Conservation (phyloP, 1,139 yeast genomes). For the Taiozyma onychis region DNA sequence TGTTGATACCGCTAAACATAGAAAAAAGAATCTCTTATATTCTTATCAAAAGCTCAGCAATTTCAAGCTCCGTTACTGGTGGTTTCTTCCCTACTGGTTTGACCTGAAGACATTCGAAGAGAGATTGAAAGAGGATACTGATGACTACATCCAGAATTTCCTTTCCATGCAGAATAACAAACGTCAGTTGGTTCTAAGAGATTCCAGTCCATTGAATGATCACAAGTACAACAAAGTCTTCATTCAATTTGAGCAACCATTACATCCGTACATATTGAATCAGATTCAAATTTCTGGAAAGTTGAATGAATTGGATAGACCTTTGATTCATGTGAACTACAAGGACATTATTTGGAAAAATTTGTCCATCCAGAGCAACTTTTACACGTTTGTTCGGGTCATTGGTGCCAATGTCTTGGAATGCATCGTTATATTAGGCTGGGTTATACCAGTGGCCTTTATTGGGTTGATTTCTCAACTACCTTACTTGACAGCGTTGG, state of each 20-base stretch:
- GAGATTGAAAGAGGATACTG: slow-evolving; percentile 5
- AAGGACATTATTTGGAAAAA: slow-evolving; percentile 58
- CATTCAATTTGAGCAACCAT: slow-evolving; percentile 43
- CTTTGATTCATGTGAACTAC: slow-evolving; percentile 48
- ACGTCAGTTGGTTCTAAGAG: slow-evolving; percentile 20
- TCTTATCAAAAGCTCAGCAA: not conserved
- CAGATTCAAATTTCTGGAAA: slow-evolving; percentile 45
- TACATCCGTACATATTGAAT: slow-evolving; percentile 47
- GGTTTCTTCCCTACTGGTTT: slow-evolving; percentile 1
- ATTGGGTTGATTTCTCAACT: slow-evolving; percentile 63
- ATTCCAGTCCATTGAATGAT: slow-evolving; percentile 20
- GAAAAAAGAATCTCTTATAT: slow-evolving; percentile 1
- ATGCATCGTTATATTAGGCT: slow-evolving; percentile 45
- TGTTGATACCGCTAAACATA: slow-evolving; percentile 2
- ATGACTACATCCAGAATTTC: slow-evolving; percentile 8
- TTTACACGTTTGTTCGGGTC: slow-evolving; percentile 32
- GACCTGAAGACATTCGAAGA: not conserved
- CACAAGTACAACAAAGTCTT: slow-evolving; percentile 38
- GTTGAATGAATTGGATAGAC: slow-evolving; percentile 38
- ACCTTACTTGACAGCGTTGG: slow-evolving; percentile 47
- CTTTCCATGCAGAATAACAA: slow-evolving; percentile 20
- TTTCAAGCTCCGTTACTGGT: not conserved
- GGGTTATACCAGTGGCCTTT: slow-evolving; percentile 69
- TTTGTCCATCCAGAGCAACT: slow-evolving; percentile 33
- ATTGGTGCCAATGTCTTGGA: slow-evolving; percentile 39